Base-by-base conservation (phyloP, 805 yeast species). In the Tanozyma kutaoensis region DNA sequence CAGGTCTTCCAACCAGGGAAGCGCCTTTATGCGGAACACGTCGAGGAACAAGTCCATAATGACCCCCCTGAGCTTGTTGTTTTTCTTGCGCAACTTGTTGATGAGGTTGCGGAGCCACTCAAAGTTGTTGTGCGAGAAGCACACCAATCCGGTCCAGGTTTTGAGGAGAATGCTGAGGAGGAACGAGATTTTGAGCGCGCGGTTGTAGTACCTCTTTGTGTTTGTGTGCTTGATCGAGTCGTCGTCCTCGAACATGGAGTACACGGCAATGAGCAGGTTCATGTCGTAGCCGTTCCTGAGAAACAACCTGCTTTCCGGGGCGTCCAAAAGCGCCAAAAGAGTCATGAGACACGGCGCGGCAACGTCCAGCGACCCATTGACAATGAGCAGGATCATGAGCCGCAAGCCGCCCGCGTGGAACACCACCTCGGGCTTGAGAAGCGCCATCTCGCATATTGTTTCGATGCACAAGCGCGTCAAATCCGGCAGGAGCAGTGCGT, bases 141-240 rank as follows among this genome's bases (percentile, higher is more conserved):
- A 68, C 33, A 76, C 62, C 8, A 85, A 42, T 0, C 98, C 99
- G 9, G 78, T 62, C 72, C 88, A 76, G 19, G 72, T 63, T 34
- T 81, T 78, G 26, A 88, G 50, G 14, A 81, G 52, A 4, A 66
- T 46, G 0, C 78, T 53, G 2, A 88, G 46, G 7, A 82, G 57
- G 23, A 67, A 61, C 0, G 85, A 69, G 10, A 72, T 56, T 32
- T 63, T 66, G 31, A 76, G 77, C 16, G 84, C 52, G 36, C 63
- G 69, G 21, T 35, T 25, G 25, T 37, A 28, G 18, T 35, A 28
- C 29, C 23, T 37, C 13, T 31, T 31, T 8, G 32, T 29, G 29
- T 20, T 24, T 5, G 10, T 8, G 15, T 12, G 10, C 9, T 26
- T 30, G 9, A 33, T 35, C 4, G 24, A 33, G 18, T 35, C 45